Base-by-base conservation (phyloP, 805 yeast genomes). In the Priceomyces medius region DNA sequence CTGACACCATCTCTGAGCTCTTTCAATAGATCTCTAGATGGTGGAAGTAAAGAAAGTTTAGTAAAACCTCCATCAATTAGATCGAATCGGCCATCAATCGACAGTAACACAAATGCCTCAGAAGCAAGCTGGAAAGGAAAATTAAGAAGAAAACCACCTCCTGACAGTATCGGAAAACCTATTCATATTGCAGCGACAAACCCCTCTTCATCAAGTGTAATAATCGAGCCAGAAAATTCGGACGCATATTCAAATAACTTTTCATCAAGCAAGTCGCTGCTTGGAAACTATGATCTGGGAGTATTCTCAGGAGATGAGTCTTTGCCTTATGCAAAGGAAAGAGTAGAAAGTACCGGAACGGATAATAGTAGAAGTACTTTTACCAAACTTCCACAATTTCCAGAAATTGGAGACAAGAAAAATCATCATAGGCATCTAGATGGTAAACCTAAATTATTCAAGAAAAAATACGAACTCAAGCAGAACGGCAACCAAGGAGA, bases 311-410 rank as follows among this genome's bases (percentile, higher is more conserved):
- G 34, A 31, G 34, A 31, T 17, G 34, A 31, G 4, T 13, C 10
- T 5, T 5, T 9, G 10, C n/a, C 16, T 9, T 3, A 13, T 31
- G 12, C 34, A 13, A 29, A 10, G 12, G 28, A 28, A n/a, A 20
- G 23, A 19, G 9, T 12, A 3, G 31, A 18, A 19, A 26, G 20
- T n/a, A 21, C 17, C 4, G 31, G 16, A 13, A n/a, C 19, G 7
- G 29, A 18, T 20, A 29, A 20, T 20, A 17, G 34, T 8, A 20
- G 4, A 4, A 16, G 27, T n/a, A 21, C 31, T 9, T n/a, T 10
- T 14, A 21, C 38, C 7, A 55, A 50, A 37, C 53, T 68, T 13
- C 73, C 73, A 1, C 63, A 59, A 42, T 68, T 62, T 40, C 73
- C 74, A 2, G 61, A 54, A 12, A 42, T 63, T 3, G 43, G 42